Base-by-base conservation (phyloP, 306 rosid genomes). In the Senna siamea region DNA sequence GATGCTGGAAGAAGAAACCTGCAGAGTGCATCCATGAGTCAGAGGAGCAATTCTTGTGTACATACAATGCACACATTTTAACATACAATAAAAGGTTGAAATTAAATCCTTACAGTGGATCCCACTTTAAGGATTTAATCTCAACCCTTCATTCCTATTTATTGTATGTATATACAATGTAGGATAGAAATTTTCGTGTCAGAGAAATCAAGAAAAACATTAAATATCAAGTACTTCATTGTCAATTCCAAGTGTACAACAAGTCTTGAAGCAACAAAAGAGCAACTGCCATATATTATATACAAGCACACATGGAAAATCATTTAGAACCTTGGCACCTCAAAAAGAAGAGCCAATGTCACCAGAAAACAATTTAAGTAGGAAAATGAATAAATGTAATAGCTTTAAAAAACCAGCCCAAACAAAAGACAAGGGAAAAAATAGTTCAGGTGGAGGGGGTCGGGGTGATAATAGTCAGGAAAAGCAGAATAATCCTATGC, bases 1-100 rank as follows among this genome's bases (percentile, higher is more conserved):
- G 98, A 77, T 55, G 96, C 99, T 59, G 99, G 99, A 79, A 95
- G 99, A 83, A 92, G 99, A 87, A 95, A 92, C 99, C 99, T 95
- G 96, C 76, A 82, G 37, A 58, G 72, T 38, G 64, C 70, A 57
- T 34, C 54, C 68, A 72, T 22, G 53, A 52, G 76, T 79, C 55
- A 81, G 76, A 65, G 51, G n/a, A n/a, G n/a, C n/a, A n/a, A n/a
- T n/a, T n/a, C n/a, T n/a, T n/a, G n/a, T n/a, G n/a, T n/a, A n/a
- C n/a, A n/a, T n/a, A n/a, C n/a, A n/a, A n/a, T n/a, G n/a, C n/a
- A n/a, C n/a, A n/a, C n/a, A n/a, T n/a, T n/a, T n/a, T n/a, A n/a
- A n/a, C n/a, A n/a, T n/a, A n/a, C n/a, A n/a, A n/a, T n/a, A n/a
- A n/a, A n/a, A n/a, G n/a, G n/a, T n/a, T n/a, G n/a, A n/a, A n/a